A percentile compares a stretch with the other conserved stretches of the same genome.
Conservation (phyloP, 1,284 basidiomycete genomes). For the Fomitopsis schrenkii region DNA sequence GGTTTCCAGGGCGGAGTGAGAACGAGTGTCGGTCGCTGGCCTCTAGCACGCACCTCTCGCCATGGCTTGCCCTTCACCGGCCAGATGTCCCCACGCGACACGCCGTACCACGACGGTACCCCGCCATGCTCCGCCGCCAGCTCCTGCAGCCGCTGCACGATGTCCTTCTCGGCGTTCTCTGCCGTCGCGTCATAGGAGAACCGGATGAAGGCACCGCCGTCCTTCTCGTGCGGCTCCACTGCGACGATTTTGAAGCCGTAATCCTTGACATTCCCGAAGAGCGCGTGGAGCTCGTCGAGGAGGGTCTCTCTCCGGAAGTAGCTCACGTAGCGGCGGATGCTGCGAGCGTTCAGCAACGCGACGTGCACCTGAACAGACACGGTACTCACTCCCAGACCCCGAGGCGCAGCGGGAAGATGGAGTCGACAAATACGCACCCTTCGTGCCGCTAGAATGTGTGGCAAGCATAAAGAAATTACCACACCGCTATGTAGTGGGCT, state of each 20-base stretch:
- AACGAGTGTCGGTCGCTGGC: background rate
- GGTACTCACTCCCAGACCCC: background rate
- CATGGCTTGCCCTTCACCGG: slow-evolving; percentile 81
- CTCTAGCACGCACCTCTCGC: slow-evolving; percentile 63
- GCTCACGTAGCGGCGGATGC: slow-evolving; percentile 61
- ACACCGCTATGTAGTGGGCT: background rate
- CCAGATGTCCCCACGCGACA: slow-evolving; percentile 62
- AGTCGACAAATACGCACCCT: background rate
- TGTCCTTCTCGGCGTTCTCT: slow-evolving; percentile 40
- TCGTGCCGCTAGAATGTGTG: slow-evolving; percentile 7
- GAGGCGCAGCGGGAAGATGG: background rate
- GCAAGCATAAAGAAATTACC: background rate
- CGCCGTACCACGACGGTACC: slow-evolving; percentile 61
- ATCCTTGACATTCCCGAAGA: slow-evolving; percentile 46
- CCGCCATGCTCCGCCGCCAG: slow-evolving; percentile 45
- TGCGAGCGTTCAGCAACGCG: slow-evolving; percentile 19
- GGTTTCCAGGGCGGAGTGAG: background rate
- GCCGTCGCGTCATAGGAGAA: slow-evolving; percentile 60
- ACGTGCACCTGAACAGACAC: no score
- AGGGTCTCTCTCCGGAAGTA: slow-evolving; percentile 52
- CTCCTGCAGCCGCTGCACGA: slow-evolving; percentile 45
- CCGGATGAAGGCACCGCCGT: slow-evolving; percentile 84
- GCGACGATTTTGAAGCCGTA: slow-evolving; percentile 55
- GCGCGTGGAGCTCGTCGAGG: slow-evolving; percentile 40
- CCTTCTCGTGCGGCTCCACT: slow-evolving; percentile 65